A percentile compares a stretch with the other conserved stretches of the same genome.
Evolutionary conservation across 495 filamentous ascomycete species (phyloP).

Genomic region (Lentithecium fluviatile): DNA sequence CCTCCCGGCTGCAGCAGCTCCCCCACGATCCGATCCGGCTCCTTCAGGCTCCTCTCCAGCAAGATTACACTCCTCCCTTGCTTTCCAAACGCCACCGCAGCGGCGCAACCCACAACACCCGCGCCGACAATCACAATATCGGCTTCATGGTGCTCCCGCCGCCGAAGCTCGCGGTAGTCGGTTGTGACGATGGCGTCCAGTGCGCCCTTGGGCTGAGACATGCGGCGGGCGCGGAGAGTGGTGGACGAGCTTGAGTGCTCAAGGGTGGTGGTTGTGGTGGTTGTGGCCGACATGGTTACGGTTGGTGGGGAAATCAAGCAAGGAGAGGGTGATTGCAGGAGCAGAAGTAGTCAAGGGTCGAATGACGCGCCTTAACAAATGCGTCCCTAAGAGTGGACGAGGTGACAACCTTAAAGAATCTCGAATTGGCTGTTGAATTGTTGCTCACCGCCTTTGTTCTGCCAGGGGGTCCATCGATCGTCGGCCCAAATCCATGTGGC

Average conservation of each 20-base stretch:
- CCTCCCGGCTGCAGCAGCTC: constrained; percentile 94
- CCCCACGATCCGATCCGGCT: constrained; percentile 95
- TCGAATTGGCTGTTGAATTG: not conserved
- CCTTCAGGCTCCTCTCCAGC: constrained; percentile 82
- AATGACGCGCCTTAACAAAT: not conserved
- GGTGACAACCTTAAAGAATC: constrained; percentile 1
- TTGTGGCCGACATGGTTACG: constrained; percentile 21
- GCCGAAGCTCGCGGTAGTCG: constrained; percentile 37
- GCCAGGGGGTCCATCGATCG: constrained; percentile 11
- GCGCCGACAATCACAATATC: constrained; percentile 91
- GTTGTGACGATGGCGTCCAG: not conserved
- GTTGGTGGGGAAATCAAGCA: not conserved
- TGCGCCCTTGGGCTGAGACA: not conserved
- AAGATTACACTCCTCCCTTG: constrained; percentile 92
- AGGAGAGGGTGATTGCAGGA: not conserved
- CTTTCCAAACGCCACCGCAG: constrained; percentile 74
- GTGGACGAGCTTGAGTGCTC: constrained; percentile 8
- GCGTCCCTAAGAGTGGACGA: not conserved
- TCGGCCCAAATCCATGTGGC: not conserved
- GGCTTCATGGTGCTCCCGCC: constrained; percentile 44
- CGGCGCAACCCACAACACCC: constrained; percentile 82
- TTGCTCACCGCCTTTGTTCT: not conserved
- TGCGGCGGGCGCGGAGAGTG: constrained; percentile 14
- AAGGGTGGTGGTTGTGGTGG: constrained; percentile 10
- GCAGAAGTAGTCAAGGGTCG: not conserved